These are phyloP conservation scores for Monilinia fructicola DNA, from an alignment of 2,329 filamentous ascomycete genomes.

Conservation along the genomic window DNA sequence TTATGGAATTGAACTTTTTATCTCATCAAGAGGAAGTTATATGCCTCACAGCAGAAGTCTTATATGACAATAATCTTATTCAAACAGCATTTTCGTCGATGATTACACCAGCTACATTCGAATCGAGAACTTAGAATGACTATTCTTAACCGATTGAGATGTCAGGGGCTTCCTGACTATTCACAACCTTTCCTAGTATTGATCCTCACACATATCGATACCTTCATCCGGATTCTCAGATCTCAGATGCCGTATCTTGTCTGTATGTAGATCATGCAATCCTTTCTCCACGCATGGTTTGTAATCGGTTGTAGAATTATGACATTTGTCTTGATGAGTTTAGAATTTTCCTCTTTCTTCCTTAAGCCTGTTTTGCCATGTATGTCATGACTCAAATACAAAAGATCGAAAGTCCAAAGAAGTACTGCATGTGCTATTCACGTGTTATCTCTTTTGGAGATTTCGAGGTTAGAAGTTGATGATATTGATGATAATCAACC, in stretches of 20 bases:
- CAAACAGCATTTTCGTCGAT: too few relatives aligned
- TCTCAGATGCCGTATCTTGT: neutral
- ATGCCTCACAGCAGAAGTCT: too few relatives aligned
- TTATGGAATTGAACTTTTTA: too few relatives aligned
- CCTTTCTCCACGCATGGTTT: neutral
- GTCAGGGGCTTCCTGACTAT: neutral
- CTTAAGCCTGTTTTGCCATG: neutral
- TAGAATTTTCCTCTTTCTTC: too few relatives aligned
- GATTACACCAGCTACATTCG: too few relatives aligned
- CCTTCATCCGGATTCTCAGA: neutral
- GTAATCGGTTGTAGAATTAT: neutral
- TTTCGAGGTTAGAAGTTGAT: neutral
- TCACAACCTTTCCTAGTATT: neutral
- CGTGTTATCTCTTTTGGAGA: accelerated
- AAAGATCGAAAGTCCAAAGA: neutral
- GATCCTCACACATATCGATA: neutral
- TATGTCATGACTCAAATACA: neutral
- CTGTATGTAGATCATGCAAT: neutral
- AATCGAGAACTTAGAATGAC: too few relatives aligned
- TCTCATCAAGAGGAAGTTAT: neutral
- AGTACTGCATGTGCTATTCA: neutral
- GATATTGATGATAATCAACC: neutral
- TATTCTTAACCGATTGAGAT: neutral
- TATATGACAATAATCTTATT: too few relatives aligned
- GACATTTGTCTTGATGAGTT: neutral